Evolutionary conservation across 129 eudicot genomes (phyloP).

Genomic region (Gnaphalium uliginosum): DNA sequence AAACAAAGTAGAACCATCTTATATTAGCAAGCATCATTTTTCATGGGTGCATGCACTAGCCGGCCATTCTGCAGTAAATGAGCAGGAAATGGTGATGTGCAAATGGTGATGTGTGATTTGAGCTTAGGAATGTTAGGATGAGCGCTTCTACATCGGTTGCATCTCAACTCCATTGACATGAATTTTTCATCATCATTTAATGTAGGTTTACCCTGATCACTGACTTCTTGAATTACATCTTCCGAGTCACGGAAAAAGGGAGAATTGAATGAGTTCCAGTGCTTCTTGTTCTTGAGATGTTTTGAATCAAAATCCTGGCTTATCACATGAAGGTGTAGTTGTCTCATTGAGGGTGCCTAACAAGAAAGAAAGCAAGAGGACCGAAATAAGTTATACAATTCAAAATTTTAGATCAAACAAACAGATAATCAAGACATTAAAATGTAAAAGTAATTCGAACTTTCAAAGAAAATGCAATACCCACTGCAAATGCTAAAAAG

Average conservation of each 20-base stretch:
- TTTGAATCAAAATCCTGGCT: conserved; percentile 91
- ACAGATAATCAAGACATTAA: neutral
- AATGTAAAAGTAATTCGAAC: neutral
- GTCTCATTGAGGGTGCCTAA: conserved; percentile 96
- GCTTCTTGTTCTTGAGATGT: conserved; percentile 87
- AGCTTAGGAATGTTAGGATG: conserved; percentile 93
- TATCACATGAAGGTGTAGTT: conserved; percentile 92
- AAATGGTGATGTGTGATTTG: conserved; percentile 69
- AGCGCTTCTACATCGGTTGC: conserved; percentile 88
- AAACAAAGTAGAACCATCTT: neutral
- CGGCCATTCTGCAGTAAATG: conserved; percentile 57
- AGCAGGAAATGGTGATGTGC: conserved; percentile 67
- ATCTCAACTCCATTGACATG: conserved; percentile 75
- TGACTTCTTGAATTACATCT: conserved; percentile 72
- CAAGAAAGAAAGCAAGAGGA: conserved; percentile 10
- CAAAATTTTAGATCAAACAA: neutral
- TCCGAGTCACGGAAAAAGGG: conserved; percentile 79
- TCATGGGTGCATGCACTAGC: conserved; percentile 36
- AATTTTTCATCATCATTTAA: conserved; percentile 50
- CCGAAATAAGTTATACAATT: neutral
- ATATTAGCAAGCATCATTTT: conserved; percentile 19
- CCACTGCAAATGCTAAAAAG: neutral
- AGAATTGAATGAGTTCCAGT: conserved; percentile 91
- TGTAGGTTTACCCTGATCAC: conserved; percentile 51
- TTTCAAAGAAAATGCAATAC: neutral